Percentiles rank a stretch among this genome's conserved stretches.
Conservation (phyloP, 1,139 yeast genomes). For the Pichia sp. region DNA sequence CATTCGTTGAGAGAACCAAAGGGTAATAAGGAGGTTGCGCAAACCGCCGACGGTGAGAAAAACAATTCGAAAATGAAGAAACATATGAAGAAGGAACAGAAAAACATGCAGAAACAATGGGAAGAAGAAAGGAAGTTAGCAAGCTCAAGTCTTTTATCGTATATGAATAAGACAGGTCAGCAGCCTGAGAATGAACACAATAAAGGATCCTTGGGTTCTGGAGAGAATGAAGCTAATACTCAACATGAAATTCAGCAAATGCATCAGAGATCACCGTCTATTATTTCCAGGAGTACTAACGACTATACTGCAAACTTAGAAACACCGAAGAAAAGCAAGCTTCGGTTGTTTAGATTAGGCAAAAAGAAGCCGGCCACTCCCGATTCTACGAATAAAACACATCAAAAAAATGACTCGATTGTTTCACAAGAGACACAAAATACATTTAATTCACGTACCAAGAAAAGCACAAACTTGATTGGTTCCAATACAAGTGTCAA, state of each 20-base stretch:
- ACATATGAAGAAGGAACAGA: conserved; percentile 9
- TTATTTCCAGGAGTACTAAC: not conserved
- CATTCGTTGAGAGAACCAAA: conserved; percentile 16
- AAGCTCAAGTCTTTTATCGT: not conserved
- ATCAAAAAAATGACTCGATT: conserved; percentile 3
- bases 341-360: conserved; percentile 4
- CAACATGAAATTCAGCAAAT: not conserved
- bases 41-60: not conserved
- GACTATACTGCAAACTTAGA: not conserved
- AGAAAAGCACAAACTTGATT: not conserved
- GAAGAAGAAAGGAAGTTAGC: conserved; percentile 7
- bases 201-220: not conserved
- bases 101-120: conserved; percentile 11
- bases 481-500: not conserved
- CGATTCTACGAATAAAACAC: not conserved
- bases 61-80: conserved; percentile 6
- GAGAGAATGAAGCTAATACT: not conserved
- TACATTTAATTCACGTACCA: not conserved
- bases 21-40: not conserved
- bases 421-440: conserved; percentile 6
- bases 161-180: too few relatives aligned
- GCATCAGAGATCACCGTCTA: not conserved
- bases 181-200: too few relatives aligned
- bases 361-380: conserved; percentile 3
- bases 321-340: conserved; percentile 2